Conservation (phyloP, 192 early-diverging fungal genomes). For the Backusella mclennaniae region DNA sequence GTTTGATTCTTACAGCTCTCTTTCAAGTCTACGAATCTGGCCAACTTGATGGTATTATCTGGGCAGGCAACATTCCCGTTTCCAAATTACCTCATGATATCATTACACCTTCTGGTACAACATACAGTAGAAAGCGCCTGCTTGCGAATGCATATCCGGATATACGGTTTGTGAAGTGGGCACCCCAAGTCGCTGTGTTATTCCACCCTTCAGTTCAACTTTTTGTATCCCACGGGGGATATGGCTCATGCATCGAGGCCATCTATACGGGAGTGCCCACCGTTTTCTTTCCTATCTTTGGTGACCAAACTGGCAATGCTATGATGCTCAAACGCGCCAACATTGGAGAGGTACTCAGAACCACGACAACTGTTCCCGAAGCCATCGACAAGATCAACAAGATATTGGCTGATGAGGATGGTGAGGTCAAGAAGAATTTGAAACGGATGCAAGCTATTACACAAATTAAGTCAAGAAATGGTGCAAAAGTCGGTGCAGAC, state of each 20-base stretch:
- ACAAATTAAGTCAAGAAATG: slow-evolving; percentile 6
- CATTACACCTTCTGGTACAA: background rate
- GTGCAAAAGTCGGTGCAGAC: slow-evolving; percentile 8
- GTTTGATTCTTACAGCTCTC: slow-evolving; percentile 21
- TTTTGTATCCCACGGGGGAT: slow-evolving; percentile 33
- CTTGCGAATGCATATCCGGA: background rate
- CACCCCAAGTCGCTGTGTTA: slow-evolving; percentile 31
- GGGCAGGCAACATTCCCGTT: slow-evolving; percentile 3
- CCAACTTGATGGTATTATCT: slow-evolving; percentile 34
- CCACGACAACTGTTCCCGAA: no score
- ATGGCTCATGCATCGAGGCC: slow-evolving; percentile 26
- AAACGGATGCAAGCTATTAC: background rate
- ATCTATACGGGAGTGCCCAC: slow-evolving; percentile 20
- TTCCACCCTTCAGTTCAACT: slow-evolving; percentile 18
- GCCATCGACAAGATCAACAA: no score
- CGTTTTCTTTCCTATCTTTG: slow-evolving; percentile 25
- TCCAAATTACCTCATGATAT: background rate
- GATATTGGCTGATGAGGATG: no score
- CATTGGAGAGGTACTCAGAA: no score
- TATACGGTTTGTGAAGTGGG: slow-evolving; percentile 13
- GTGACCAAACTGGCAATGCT: slow-evolving; percentile 20
- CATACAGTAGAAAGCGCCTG: background rate
- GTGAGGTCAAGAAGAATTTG: no score
- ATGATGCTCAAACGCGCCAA: no score
- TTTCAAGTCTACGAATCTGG: slow-evolving; percentile 15